Conservation (phyloP, 2,329 filamentous ascomycete genomes). For the Pezicula radicicola region DNA sequence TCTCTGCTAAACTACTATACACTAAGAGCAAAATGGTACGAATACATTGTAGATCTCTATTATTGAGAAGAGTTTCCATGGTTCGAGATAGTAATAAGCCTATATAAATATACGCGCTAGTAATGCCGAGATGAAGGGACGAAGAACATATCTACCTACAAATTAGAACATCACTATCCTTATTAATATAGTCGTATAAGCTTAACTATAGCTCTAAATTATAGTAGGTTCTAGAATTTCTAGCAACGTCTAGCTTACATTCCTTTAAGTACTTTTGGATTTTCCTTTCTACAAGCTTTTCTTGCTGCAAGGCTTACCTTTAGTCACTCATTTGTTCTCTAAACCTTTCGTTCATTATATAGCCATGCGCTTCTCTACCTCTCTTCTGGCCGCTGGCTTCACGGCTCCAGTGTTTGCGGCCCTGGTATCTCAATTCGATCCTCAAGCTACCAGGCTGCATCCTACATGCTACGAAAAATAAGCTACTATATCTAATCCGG, state of each 20-base stretch:
- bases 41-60: conserved; percentile 64
- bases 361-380: not conserved
- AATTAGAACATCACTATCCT: not conserved
- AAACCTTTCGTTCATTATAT: not conserved
- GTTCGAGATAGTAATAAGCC: conserved; percentile 58
- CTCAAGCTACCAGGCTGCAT: not conserved
- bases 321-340: not conserved
- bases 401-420: not conserved
- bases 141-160: not conserved
- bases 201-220: not conserved
- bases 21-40: conserved; percentile 60
- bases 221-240: not conserved
- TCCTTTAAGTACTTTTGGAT: not conserved
- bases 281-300: not conserved
- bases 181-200: not conserved
- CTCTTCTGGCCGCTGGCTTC: not conserved
- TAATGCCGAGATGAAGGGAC: not conserved
- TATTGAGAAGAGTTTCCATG: conserved; percentile 61
- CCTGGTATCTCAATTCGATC: not conserved
- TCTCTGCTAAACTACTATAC: conserved; percentile 66
- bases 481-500: conserved; percentile 29
- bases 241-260: not conserved
- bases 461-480: conserved; percentile 13
- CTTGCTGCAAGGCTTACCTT: not conserved
- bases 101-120: conserved; percentile 59